These are phyloP conservation scores for Talaromyces sp. DNA, from an alignment of 2,329 filamentous ascomycete species.

Conservation along the genomic window DNA sequence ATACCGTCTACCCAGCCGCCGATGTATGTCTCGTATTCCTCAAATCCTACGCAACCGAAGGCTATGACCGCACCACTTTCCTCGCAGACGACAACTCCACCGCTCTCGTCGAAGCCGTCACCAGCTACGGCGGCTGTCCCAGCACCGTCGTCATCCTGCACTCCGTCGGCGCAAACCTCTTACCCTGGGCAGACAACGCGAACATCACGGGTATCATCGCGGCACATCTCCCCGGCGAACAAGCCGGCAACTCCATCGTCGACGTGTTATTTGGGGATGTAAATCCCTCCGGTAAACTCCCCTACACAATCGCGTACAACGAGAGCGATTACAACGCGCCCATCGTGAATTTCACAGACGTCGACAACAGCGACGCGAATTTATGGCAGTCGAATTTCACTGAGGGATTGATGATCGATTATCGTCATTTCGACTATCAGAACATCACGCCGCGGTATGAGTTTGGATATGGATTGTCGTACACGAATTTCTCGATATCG, in stretches of 20 bases:
- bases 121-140: slow-evolving; percentile 33
- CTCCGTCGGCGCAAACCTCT: slow-evolving; percentile 65
- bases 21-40: slow-evolving; percentile 60
- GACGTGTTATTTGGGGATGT: slow-evolving; percentile 64
- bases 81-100: slow-evolving; percentile 46
- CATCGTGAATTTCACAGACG: slow-evolving; percentile 44
- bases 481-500: slow-evolving; percentile 19
- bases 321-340: slow-evolving; percentile 35
- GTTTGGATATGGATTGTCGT: slow-evolving; percentile 55
- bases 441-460: slow-evolving; percentile 54
- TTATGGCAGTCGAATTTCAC: slow-evolving; percentile 46
- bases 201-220: slow-evolving; percentile 66
- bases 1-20: slow-evolving; percentile 34
- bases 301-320: slow-evolving; percentile 31
- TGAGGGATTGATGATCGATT: slow-evolving; percentile 56
- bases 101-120: slow-evolving; percentile 45
- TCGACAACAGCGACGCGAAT: slow-evolving; percentile 45
- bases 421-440: slow-evolving; percentile 54
- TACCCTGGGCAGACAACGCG: slow-evolving; percentile 64
- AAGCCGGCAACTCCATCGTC: slow-evolving; percentile 66
- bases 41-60: slow-evolving; percentile 54
- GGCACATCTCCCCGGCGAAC: slow-evolving; percentile 69
- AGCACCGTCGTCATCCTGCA: slow-evolving; percentile 68
- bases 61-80: slow-evolving; percentile 43
- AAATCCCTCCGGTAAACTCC: slow-evolving; percentile 68